Evolutionary conservation across 164 flowering plant genomes (phyloP).

Genomic region (Macadamia integrifolia): DNA sequence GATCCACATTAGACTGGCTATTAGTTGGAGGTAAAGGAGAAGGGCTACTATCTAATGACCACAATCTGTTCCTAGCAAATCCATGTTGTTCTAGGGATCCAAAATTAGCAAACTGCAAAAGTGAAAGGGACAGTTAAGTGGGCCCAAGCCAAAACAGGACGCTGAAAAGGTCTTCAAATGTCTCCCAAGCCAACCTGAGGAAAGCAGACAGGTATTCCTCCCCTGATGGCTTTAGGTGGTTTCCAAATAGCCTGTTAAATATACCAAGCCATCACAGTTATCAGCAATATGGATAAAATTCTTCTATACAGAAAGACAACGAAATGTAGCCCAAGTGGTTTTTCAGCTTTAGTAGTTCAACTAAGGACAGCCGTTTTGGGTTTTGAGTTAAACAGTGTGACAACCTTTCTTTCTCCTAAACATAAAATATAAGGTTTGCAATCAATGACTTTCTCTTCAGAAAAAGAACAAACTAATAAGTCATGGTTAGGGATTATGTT

Average conservation of each 20-base stretch:
- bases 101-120: slow-evolving; percentile 59
- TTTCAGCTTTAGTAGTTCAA: too few species aligned
- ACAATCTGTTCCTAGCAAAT: slow-evolving; percentile 71
- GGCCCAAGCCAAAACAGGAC: background rate
- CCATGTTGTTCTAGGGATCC: slow-evolving; percentile 71
- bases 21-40: slow-evolving; percentile 54
- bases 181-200: slow-evolving; percentile 58
- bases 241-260: slow-evolving; percentile 52
- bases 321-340: too few species aligned
- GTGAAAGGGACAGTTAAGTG: slow-evolving; percentile 1
- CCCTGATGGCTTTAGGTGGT: slow-evolving; percentile 69
- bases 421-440: too few species aligned
- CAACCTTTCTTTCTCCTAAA: too few species aligned
- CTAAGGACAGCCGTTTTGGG: too few species aligned
- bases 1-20: slow-evolving; percentile 64
- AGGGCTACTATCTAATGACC: slow-evolving; percentile 61
- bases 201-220: slow-evolving; percentile 80
- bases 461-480: too few species aligned
- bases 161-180: background rate
- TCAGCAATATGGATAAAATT: background rate
- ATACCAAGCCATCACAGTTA: slow-evolving; percentile 3
- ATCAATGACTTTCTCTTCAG: too few species aligned
- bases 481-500: too few species aligned
- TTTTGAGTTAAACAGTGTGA: too few species aligned
- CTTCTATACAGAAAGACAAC: background rate